Base-by-base conservation (phyloP, 768 basidiomycete genomes). In the Termitomyces sp. region DNA sequence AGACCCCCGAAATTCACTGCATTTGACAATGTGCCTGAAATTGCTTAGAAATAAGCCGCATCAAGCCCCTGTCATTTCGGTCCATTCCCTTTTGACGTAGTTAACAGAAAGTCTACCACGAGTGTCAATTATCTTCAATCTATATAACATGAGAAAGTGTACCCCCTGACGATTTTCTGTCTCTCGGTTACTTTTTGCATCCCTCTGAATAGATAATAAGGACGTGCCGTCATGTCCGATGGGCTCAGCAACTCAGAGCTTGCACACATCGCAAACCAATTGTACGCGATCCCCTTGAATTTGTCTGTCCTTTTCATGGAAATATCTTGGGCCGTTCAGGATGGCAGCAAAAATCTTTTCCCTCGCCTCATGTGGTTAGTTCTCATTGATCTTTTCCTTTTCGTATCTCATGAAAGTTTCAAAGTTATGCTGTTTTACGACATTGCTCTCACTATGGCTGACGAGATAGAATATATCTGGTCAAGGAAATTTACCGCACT, bases 321-420 rank as follows among this genome's bases (percentile, higher is more conserved):
- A 42, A 20, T 42, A 31, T 28, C 10, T 18, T 20, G 18, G 13
- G 5, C 22, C 26, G n/a, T 3, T 31, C 49, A 75, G 74, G 37
- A 66, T 70, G 67, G 71, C 67, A 10, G 68, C 70, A 1, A 73
- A 74, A 57, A 69, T 73, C 67, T 73, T 70, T 57, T 74, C 73
- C 1, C 60, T 75, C 13, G 72, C 74, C 8, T 65, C 74, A 18
- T 74, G 72, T 62, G 72, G 73, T 75, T 36, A 22, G 70, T 52
- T 16, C 48, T 13, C 47, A 2, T 42, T 42, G 4, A 20, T 41
- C 20, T 18, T 34, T 49, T 20, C 20, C 45, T 49, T 18, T 26
- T 54, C 37, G 3, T 12, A n/a, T 33, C n/a, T 33, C 8, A 20
- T 13, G n/a, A 31, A 16, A 3, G 2, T 13, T 13, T 33, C 3